phyloP scores from a whole-genome alignment of 345 rosid species.

The Angophora floribunda region DNA sequence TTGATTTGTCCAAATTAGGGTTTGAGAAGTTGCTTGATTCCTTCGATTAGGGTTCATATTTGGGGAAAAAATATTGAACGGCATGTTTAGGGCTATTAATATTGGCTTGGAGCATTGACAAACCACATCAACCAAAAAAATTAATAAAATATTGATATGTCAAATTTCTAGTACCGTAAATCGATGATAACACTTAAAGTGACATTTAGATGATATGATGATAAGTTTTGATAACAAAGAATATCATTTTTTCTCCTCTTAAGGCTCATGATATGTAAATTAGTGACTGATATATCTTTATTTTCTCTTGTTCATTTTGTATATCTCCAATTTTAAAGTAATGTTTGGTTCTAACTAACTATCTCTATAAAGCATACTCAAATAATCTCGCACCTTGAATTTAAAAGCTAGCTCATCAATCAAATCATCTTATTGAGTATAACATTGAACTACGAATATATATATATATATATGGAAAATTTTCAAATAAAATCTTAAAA shows the following conservation, averaged over 20 bases:
- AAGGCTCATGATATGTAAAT: neutral
- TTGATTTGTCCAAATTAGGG: neutral
- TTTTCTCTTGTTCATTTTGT: neutral
- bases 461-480: no score
- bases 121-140: neutral
- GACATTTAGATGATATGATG: fast-evolving
- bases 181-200: fast-evolving
- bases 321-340: neutral
- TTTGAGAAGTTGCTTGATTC: neutral
- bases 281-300: neutral
- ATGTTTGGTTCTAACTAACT: neutral
- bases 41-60: neutral
- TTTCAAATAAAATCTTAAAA: no score
- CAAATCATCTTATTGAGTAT: neutral
- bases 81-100: neutral
- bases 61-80: neutral
- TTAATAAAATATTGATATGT: neutral
- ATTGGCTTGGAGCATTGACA: neutral
- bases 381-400: neutral
- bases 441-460: no score
- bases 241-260: no score
- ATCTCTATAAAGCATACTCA: neutral
- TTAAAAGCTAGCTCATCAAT: neutral
- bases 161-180: fast-evolving
- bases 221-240: neutral